These are phyloP conservation scores for Neopestalotiopsis clavispora DNA, from an alignment of 2,329 filamentous ascomycete species.

Conservation along the genomic window DNA sequence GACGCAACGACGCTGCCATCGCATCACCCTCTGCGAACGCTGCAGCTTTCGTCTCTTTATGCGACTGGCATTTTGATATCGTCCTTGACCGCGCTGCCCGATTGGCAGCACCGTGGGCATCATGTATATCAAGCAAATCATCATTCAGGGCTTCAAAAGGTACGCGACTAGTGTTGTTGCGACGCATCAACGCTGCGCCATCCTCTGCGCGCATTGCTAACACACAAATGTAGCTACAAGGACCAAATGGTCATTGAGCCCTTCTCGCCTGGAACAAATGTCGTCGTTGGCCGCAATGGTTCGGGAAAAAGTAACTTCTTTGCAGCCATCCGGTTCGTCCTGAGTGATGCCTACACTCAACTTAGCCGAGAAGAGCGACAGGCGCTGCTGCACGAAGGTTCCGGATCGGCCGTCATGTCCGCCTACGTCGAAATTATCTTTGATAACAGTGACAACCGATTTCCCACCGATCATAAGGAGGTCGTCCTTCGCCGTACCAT, in stretches of 20 bases:
- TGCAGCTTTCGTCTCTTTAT: not conserved
- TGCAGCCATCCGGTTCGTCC: constrained; percentile 95
- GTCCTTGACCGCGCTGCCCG: constrained; percentile 35
- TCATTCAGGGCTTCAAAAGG: constrained; percentile 99
- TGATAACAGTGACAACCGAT: constrained; percentile 95
- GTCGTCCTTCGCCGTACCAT: constrained; percentile 92
- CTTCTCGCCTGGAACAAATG: constrained; percentile 96
- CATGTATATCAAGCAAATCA: constrained; percentile 99
- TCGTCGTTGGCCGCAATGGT: constrained; percentile 98
- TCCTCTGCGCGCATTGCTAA: constrained; percentile 27
- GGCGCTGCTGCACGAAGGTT: constrained; percentile 95
- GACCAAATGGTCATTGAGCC: constrained; percentile 98
- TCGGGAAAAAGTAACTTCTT: constrained; percentile 99
- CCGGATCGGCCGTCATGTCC: constrained; percentile 96
- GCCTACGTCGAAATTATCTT: constrained; percentile 99
- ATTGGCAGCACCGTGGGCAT: constrained; percentile 41
- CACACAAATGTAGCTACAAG: constrained; percentile 77
- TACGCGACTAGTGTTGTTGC: constrained; percentile 43
- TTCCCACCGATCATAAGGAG: constrained; percentile 90
- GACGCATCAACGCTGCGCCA: constrained; percentile 21
- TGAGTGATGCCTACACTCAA: constrained; percentile 96
- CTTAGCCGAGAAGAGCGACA: constrained; percentile 96
- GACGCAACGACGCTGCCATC: constrained; percentile 7
- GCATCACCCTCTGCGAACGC: not conserved
- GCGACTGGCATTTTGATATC: constrained; percentile 10